These are phyloP conservation scores for Pseudogymnoascus sp. DNA, from an alignment of 2,329 filamentous ascomycete species.

Conservation along the genomic window DNA sequence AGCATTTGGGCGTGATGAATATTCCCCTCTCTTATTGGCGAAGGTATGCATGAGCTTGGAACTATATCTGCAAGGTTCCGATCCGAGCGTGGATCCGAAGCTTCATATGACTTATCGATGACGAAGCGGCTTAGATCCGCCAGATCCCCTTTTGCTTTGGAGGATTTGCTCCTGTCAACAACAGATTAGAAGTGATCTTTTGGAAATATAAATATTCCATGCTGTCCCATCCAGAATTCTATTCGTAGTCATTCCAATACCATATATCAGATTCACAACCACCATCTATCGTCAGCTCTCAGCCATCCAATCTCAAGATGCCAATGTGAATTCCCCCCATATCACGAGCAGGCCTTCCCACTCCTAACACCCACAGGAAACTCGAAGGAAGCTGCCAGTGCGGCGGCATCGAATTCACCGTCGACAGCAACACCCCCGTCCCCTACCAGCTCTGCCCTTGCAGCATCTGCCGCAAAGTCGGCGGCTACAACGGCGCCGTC, in stretches of 20 bases:
- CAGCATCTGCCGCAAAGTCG: slow-evolving; percentile 42
- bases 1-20: not conserved
- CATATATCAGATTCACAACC: not conserved
- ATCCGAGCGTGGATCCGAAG: not conserved
- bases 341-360: not conserved
- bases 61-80: not conserved
- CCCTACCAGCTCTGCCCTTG: slow-evolving; percentile 43
- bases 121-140: not conserved
- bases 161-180: not conserved
- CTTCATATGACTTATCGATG: not conserved
- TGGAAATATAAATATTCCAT: not conserved
- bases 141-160: not conserved
- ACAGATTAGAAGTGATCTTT: not conserved
- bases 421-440: slow-evolving; percentile 39
- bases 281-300: not conserved
- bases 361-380: slow-evolving; percentile 28
- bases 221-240: not conserved
- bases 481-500: slow-evolving; percentile 37
- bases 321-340: not conserved
- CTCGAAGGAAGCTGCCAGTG: slow-evolving; percentile 44
- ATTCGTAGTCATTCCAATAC: not conserved
- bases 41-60: not conserved
- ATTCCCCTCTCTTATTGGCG: not conserved
- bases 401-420: slow-evolving; percentile 38
- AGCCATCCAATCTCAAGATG: not conserved